Evolutionary conservation across 495 filamentous ascomycete genomes (phyloP), one percentile per base, ranked within the genome.

Genomic region (Penicillium pulvis): DNA sequence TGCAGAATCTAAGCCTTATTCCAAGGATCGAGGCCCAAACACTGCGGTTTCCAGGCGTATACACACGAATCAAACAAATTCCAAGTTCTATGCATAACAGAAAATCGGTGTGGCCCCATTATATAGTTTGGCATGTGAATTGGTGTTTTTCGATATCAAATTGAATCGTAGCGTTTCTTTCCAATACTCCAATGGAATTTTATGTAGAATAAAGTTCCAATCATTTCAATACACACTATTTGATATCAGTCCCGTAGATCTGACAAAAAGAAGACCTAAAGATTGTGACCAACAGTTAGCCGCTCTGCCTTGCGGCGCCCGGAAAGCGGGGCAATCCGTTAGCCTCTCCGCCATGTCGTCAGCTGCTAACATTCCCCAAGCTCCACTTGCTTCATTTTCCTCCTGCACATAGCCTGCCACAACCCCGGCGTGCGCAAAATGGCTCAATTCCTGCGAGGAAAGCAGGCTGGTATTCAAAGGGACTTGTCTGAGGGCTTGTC

Each of bases 381-480:
- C 57, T 61, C 56, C 56, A 56, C 61, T 54, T 56, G 56, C 56
- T 56, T 54, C 57, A 19, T 45, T 50, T 59, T 61, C 51, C 45
- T 63, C 57, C 46, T 56, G 50, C 48, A 28, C 53, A 49, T 35
- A 59, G 23, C 31, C 46, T 48, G 49, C 48, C 28, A 55, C 36
- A 14, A 33, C 46, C 41, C 28, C 28, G 35, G 52, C 47, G 57
- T 41, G 56, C 26, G 6, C 46, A 58, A 63, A 41, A 95, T 94
- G 92, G 86, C 91, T 42, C 85, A 89, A 62, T 93, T 97, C 71
- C 74, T 98, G 61, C 82, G 94, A 60, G 88, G 90, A 39, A 96
- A 94, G 81, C 94, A 98, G 79, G 85, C 91, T 53, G 94, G 94
- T 55, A 87, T 98, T 53, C 88, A 91, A 68, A 90, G 85, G 71